Evolutionary conservation across 345 rosid genomes (phyloP).

Genomic region (Psidium guajava): DNA sequence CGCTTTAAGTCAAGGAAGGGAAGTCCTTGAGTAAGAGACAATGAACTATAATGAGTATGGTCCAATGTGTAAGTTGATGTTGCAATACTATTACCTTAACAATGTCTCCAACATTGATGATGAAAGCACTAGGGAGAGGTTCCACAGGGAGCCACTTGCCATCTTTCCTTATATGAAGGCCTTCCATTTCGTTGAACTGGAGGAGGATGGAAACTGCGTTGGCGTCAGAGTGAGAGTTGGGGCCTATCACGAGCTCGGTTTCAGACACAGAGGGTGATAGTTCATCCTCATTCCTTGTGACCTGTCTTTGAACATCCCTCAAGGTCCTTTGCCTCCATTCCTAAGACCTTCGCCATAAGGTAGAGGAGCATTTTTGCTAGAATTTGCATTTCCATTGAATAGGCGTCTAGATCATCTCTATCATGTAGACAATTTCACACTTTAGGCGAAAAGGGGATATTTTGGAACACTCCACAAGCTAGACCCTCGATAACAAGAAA

Average conservation of each 20-base stretch:
- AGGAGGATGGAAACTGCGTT: not conserved
- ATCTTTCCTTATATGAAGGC: slow-evolving; percentile 8
- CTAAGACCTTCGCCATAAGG: slow-evolving; percentile 26
- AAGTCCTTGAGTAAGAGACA: not conserved
- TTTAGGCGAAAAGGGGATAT: not conserved
- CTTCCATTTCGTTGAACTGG: slow-evolving; percentile 10
- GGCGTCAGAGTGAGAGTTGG: slow-evolving; percentile 17
- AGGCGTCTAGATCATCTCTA: slow-evolving; percentile 40
- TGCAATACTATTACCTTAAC: not conserved
- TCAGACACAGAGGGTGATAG: slow-evolving; percentile 27
- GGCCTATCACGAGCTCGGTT: slow-evolving; percentile 22
- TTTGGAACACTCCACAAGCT: not conserved
- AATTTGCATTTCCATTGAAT: slow-evolving; percentile 20
- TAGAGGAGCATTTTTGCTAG: slow-evolving; percentile 22
- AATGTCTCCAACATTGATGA: slow-evolving; percentile 7
- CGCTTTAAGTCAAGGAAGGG: not conserved
- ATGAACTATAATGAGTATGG: not conserved
- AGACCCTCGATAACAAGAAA: not conserved
- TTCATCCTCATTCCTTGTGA: slow-evolving; percentile 20
- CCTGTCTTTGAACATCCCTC: slow-evolving; percentile 9
- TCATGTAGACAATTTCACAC: not conserved
- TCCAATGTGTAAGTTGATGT: not conserved
- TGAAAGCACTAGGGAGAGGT: slow-evolving; percentile 5
- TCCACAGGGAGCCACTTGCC: slow-evolving; percentile 5
- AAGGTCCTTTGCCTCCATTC: slow-evolving; percentile 38